These are phyloP conservation scores for Geranomyces michiganensis DNA, from an alignment of 192 early-diverging fungal genomes.

Conservation along the genomic window DNA sequence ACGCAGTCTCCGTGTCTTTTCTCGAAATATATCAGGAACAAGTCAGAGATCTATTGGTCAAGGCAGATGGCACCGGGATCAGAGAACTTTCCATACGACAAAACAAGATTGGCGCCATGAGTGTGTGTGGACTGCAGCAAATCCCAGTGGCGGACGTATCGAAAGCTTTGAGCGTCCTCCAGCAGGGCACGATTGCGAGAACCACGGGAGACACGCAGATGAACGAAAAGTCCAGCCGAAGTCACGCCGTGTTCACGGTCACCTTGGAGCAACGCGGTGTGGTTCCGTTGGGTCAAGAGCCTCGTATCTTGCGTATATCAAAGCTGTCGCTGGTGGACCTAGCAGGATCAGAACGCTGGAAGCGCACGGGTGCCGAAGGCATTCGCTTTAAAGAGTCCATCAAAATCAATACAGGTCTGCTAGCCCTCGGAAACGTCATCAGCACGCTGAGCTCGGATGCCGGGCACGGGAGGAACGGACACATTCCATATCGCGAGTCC, in stretches of 20 bases:
- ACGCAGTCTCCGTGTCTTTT: slow-evolving; percentile 47
- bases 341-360: slow-evolving; percentile 83
- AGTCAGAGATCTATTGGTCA: slow-evolving; percentile 49
- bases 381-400: slow-evolving; percentile 57
- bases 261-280: slow-evolving; percentile 42
- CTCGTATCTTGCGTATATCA: slow-evolving; percentile 30
- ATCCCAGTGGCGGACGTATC: slow-evolving; percentile 26
- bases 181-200: slow-evolving; percentile 43
- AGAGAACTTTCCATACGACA: slow-evolving; percentile 54
- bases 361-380: slow-evolving; percentile 68
- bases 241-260: slow-evolving; percentile 57
- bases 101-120: slow-evolving; percentile 47
- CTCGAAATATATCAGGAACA: slow-evolving; percentile 65
- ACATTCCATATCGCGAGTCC: slow-evolving; percentile 94
- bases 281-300: background rate
- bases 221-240: slow-evolving; percentile 47
- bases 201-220: slow-evolving; percentile 58
- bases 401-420: slow-evolving; percentile 89
- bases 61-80: background rate
- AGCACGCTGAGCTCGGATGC: slow-evolving; percentile 77
- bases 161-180: slow-evolving; percentile 44
- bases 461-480: slow-evolving; percentile 21
- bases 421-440: slow-evolving; percentile 97
- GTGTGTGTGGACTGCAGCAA: slow-evolving; percentile 46
- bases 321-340: slow-evolving; percentile 85